These are phyloP conservation scores for Kluyveromyces wickerhamii DNA, from an alignment of 805 yeast species.

Conservation along the genomic window DNA sequence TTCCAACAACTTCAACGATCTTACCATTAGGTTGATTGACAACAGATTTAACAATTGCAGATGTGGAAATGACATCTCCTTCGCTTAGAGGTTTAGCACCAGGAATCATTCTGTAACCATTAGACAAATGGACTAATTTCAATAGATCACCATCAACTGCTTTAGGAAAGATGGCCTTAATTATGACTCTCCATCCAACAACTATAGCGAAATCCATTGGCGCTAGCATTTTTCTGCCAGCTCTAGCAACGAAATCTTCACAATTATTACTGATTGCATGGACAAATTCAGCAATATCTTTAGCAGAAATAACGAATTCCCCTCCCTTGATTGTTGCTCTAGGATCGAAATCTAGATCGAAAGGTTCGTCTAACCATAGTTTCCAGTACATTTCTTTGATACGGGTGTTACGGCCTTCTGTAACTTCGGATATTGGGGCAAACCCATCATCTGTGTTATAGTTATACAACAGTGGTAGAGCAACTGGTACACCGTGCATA, in stretches of 20 bases:
- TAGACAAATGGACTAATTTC: conserved; percentile 88
- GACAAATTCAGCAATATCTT: conserved; percentile 83
- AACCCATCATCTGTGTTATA: conserved; percentile 86
- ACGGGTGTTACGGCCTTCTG: conserved; percentile 85
- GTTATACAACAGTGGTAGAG: conserved; percentile 68
- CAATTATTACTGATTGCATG: conserved; percentile 96
- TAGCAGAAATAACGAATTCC: conserved; percentile 56
- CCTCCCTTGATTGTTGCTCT: conserved; percentile 64
- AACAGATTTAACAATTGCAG: conserved; percentile 82
- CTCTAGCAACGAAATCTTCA: conserved; percentile 88
- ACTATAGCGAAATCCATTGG: conserved; percentile 99
- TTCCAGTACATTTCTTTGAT: conserved; percentile 97
- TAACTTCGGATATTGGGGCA: conserved; percentile 87
- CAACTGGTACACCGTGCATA: conserved; percentile 63
- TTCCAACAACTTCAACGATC: conserved; percentile 91
- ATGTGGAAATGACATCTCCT: conserved; percentile 77
- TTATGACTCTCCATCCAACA: conserved; percentile 96
- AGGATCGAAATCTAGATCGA: conserved; percentile 59
- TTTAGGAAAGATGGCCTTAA: conserved; percentile 95
- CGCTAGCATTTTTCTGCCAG: conserved; percentile 76
- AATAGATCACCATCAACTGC: conserved; percentile 94
- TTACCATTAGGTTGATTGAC: conserved; percentile 90
- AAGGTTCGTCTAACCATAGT: conserved; percentile 78
- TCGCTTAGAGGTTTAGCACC: conserved; percentile 84
- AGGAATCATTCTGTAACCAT: conserved; percentile 87